Conservation (phyloP, 371 early-diverging fungal species). For the Saksenaea oblongispora region DNA sequence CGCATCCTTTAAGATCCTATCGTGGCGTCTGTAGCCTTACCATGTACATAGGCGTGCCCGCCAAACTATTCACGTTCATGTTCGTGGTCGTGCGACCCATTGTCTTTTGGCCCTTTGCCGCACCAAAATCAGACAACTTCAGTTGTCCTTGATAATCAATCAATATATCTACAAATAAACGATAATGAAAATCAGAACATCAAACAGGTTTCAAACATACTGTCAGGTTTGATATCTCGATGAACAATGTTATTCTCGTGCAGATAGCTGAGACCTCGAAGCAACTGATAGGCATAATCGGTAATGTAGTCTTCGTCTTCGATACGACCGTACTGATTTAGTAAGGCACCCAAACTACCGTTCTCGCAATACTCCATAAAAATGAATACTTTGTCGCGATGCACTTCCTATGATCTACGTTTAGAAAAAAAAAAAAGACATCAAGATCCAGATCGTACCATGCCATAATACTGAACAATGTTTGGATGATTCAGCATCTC, state of each 20-base stretch:
- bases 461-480: constrained; percentile 88
- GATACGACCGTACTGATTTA: constrained; percentile 81
- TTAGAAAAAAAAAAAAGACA: too few relatives aligned
- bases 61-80: constrained; percentile 66
- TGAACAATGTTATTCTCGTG: constrained; percentile 89
- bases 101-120: constrained; percentile 80
- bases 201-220: too few relatives aligned
- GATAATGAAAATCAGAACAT: background rate
- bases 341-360: constrained; percentile 76
- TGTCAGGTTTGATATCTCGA: constrained; percentile 90
- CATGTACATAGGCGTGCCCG: constrained; percentile 98
- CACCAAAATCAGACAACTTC: constrained; percentile 91
- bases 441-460: constrained; percentile 44
- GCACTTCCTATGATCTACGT: constrained; percentile 74
- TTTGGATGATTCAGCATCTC: constrained; percentile 88
- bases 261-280: constrained; percentile 89
- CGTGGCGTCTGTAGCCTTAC: constrained; percentile 20
- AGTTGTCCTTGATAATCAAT: constrained; percentile 78
- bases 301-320: constrained; percentile 75
- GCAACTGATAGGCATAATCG: constrained; percentile 82
- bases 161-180: constrained; percentile 62
- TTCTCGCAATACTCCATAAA: constrained; percentile 95
- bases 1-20: background rate
- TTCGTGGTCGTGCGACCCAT: constrained; percentile 64
- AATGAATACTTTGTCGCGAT: constrained; percentile 86